Conservation (phyloP, 345 rosid species). For the Cochlearia excelsa region DNA sequence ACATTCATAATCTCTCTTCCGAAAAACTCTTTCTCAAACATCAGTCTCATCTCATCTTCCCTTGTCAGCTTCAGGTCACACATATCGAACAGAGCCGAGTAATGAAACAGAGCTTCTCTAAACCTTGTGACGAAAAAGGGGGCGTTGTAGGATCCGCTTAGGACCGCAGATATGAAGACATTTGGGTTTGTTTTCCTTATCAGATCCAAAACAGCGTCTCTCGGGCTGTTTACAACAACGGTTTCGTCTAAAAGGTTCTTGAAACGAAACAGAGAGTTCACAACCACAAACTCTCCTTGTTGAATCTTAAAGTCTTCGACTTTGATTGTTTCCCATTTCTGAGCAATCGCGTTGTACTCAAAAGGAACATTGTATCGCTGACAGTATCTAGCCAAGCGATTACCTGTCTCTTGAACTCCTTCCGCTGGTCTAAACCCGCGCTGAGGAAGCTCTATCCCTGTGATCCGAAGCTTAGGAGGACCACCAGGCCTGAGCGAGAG, state of each 20-base stretch:
- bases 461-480: constrained; percentile 75
- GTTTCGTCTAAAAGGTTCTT: constrained; percentile 72
- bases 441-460: constrained; percentile 81
- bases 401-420: constrained; percentile 64
- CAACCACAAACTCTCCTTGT: constrained; percentile 52
- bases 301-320: constrained; percentile 55
- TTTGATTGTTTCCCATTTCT: constrained; percentile 70
- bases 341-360: constrained; percentile 66
- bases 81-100: constrained; percentile 64
- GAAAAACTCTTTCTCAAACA: constrained; percentile 58
- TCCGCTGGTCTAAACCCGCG: constrained; percentile 75
- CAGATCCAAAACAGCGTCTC: constrained; percentile 52
- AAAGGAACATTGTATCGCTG: constrained; percentile 62
- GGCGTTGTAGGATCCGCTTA: constrained; percentile 60
- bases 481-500: constrained; percentile 57
- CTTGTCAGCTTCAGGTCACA: constrained; percentile 45
- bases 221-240: constrained; percentile 49
- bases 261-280: constrained; percentile 58
- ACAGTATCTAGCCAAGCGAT: constrained; percentile 65
- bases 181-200: constrained; percentile 59
- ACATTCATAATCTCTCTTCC: constrained; percentile 61
- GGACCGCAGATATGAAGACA: constrained; percentile 41
- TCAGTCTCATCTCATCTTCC: constrained; percentile 53
- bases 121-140: constrained; percentile 78
- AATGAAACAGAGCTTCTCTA: constrained; percentile 73